These are phyloP conservation scores for Rhodotorula sphaerocarpa DNA, from an alignment of 768 basidiomycete species.

Conservation along the genomic window DNA sequence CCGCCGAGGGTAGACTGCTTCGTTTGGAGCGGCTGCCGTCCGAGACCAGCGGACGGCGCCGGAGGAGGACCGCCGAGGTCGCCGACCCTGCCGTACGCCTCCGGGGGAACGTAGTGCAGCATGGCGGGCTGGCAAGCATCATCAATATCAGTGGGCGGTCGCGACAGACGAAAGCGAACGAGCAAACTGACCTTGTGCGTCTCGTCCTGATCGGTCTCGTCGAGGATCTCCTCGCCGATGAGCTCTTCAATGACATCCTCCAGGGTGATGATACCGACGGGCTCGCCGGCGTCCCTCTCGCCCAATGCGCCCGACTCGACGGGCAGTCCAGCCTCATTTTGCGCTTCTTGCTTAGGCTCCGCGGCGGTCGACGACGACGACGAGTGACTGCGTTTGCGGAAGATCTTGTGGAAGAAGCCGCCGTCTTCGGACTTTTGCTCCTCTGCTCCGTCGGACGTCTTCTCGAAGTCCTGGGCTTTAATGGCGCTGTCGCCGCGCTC, in stretches of 20 bases:
- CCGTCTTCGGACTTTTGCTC: conserved; percentile 5
- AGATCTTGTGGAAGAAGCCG: conserved; percentile 19
- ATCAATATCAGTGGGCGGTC: no score
- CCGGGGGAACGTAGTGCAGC: conserved; percentile 11
- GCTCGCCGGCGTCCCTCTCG: conserved; percentile 5
- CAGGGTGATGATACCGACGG: conserved; percentile 71
- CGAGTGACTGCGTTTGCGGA: conserved; percentile 24
- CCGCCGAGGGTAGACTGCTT: not conserved
- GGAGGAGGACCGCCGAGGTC: conserved; percentile 14
- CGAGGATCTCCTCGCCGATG: conserved; percentile 57
- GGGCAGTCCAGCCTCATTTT: conserved; percentile 36
- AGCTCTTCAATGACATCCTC: conserved; percentile 92
- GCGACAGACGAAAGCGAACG: no score
- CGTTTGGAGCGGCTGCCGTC: conserved; percentile 9
- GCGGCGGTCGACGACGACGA: conserved; percentile 33
- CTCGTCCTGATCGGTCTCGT: conserved; percentile 15
- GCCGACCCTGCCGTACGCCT: conserved; percentile 1
- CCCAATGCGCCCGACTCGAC: not conserved
- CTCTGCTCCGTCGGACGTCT: conserved; percentile 1
- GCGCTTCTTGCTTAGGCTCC: conserved; percentile 39
- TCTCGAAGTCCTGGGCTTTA: not conserved
- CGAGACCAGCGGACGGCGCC: conserved; percentile 8
- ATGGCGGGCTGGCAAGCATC: not conserved
- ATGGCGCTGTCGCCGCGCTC: conserved; percentile 31
- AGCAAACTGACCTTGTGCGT: not conserved